Evolutionary conservation across 1,284 basidiomycete genomes (phyloP).

Genomic region (Trichosporon ovoides): DNA sequence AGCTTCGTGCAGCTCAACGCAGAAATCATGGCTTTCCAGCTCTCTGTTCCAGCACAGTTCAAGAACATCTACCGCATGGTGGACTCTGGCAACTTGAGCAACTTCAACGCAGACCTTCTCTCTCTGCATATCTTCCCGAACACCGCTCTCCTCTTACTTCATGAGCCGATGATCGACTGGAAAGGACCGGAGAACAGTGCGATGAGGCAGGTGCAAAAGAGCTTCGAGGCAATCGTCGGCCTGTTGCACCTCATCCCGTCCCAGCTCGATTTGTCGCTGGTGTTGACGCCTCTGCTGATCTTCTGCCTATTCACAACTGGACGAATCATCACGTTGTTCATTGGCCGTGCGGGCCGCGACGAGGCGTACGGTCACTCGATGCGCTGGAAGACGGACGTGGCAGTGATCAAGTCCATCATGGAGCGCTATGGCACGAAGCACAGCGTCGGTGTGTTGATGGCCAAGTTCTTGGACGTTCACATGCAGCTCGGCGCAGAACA

Average conservation of each 20-base stretch:
- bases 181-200: slow-evolving; percentile 13
- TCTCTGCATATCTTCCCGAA: slow-evolving; percentile 39
- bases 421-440: slow-evolving; percentile 17
- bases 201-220: slow-evolving; percentile 22
- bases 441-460: slow-evolving; percentile 9
- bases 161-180: slow-evolving; percentile 39
- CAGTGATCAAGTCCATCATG: slow-evolving; percentile 22
- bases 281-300: slow-evolving; percentile 31
- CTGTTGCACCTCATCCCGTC: slow-evolving; percentile 40
- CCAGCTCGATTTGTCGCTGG: slow-evolving; percentile 35
- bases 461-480: slow-evolving; percentile 10
- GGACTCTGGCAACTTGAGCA: slow-evolving; percentile 15
- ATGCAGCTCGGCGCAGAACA: neutral
- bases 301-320: slow-evolving; percentile 36
- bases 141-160: slow-evolving; percentile 28
- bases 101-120: slow-evolving; percentile 32
- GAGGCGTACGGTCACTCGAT: slow-evolving; percentile 27
- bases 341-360: slow-evolving; percentile 20
- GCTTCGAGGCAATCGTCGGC: slow-evolving; percentile 31
- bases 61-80: slow-evolving; percentile 32
- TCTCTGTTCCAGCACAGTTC: slow-evolving; percentile 23
- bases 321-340: slow-evolving; percentile 29
- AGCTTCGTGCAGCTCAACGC: slow-evolving; percentile 24
- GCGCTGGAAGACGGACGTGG: slow-evolving; percentile 32
- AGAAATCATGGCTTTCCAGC: slow-evolving; percentile 35